Percentiles rank a stretch among this genome's conserved stretches.
Evolutionary conservation across 306 rosid genomes (phyloP).

Genomic region (Sicyos edulis): DNA sequence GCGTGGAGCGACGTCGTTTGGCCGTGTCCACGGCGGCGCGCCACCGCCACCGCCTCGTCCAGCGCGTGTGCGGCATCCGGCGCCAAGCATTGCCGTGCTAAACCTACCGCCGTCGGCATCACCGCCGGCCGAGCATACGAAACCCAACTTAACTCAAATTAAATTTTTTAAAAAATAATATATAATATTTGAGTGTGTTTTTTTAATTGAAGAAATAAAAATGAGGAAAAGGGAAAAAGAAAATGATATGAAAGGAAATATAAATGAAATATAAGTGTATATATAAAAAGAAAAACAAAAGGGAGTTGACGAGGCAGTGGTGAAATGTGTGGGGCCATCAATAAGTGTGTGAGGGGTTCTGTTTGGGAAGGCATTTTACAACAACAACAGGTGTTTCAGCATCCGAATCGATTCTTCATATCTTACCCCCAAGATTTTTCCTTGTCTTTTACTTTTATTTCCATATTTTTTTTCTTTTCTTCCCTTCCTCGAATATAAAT

Average conservation of each 20-base stretch:
- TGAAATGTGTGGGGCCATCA: constrained; percentile 8
- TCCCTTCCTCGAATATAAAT: not conserved
- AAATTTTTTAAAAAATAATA: no score
- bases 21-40: constrained; percentile 79
- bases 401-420: not conserved
- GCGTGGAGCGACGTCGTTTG: constrained; percentile 95
- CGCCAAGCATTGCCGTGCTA: constrained; percentile 87
- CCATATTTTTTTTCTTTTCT: no score
- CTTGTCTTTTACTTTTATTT: constrained; percentile 1
- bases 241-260: not conserved
- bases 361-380: not conserved
- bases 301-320: constrained; percentile 25
- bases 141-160: not conserved
- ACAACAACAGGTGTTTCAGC: not conserved
- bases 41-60: constrained; percentile 85
- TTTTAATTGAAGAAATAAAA: not conserved
- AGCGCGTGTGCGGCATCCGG: constrained; percentile 72
- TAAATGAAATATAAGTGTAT: constrained; percentile 2
- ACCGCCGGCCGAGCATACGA: constrained; percentile 29
- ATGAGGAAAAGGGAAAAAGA: not conserved
- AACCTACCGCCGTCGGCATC: constrained; percentile 84
- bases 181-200: no score
- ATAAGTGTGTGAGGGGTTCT: constrained; percentile 1
- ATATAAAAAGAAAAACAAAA: not conserved
- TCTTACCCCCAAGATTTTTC: not conserved